Percentiles rank a stretch among this genome's conserved stretches.
phyloP scores from a whole-genome alignment of 2,329 filamentous ascomycete species.

The Fusarium siculi region DNA sequence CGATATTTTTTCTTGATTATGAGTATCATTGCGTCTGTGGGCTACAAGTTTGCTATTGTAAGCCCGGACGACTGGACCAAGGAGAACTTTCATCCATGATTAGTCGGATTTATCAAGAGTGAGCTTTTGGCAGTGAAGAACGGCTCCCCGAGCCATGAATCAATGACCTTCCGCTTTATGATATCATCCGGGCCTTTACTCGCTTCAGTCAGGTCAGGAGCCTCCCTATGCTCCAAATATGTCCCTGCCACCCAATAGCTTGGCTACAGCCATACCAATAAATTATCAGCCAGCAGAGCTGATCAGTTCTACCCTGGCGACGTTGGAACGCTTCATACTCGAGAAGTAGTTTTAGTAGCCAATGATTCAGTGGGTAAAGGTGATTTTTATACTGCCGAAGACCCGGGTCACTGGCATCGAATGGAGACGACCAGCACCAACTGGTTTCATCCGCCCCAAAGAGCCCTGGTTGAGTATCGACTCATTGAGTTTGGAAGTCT shows the following conservation, averaged over 20 bases:
- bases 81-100: not conserved
- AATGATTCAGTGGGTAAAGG: not conserved
- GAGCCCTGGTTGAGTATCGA: not conserved
- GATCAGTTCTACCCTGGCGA: not conserved
- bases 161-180: not conserved
- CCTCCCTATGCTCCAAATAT: not conserved
- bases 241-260: not conserved
- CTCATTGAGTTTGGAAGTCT: not conserved
- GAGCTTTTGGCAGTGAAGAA: not conserved
- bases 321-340: not conserved
- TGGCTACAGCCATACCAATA: not conserved
- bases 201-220: not conserved
- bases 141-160: not conserved
- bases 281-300: not conserved
- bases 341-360: not conserved
- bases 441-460: not conserved
- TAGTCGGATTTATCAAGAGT: not conserved
- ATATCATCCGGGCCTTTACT: not conserved
- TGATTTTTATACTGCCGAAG: not conserved
- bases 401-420: conserved; percentile 1
- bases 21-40: not conserved
- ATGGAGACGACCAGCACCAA: not conserved
- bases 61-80: not conserved
- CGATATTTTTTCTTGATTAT: not conserved
- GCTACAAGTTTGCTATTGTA: conserved; percentile 7